These are phyloP conservation scores for Chalciporus sp. DNA, from an alignment of 1,284 basidiomycete genomes.

Conservation along the genomic window DNA sequence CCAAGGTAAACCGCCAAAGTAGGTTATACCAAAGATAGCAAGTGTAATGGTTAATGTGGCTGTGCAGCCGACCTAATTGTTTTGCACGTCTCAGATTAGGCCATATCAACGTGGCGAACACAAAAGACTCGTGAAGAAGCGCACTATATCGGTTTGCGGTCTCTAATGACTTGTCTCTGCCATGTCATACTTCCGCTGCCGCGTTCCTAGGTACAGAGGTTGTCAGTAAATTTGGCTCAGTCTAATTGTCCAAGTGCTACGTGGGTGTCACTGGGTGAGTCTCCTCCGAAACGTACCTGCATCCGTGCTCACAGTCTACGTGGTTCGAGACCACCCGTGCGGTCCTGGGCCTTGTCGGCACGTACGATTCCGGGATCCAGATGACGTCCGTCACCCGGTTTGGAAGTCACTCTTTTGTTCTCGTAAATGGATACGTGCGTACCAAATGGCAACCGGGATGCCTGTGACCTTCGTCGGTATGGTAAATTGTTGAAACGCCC, in stretches of 20 bases:
- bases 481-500: background rate
- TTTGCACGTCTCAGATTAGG: constrained; percentile 3
- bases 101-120: constrained; percentile 7
- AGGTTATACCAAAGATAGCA: constrained; percentile 21
- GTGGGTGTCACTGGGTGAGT: background rate
- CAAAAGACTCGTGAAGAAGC: constrained; percentile 15
- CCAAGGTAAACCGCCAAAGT: too few species aligned
- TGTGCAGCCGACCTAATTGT: constrained; percentile 20
- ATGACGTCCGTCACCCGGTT: background rate
- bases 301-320: background rate
- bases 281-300: background rate
- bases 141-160: background rate
- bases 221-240: background rate
- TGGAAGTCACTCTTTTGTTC: constrained; percentile 17
- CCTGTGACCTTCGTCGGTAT: background rate
- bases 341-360: background rate
- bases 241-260: constrained; percentile 1
- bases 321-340: background rate
- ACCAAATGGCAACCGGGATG: background rate
- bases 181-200: background rate
- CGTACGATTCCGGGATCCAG: background rate
- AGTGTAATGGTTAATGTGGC: constrained; percentile 26
- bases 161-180: background rate
- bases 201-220: background rate
- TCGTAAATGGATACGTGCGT: constrained; percentile 9